Conservation (phyloP, 495 filamentous ascomycete genomes). For the Daldinia vernicosa region DNA sequence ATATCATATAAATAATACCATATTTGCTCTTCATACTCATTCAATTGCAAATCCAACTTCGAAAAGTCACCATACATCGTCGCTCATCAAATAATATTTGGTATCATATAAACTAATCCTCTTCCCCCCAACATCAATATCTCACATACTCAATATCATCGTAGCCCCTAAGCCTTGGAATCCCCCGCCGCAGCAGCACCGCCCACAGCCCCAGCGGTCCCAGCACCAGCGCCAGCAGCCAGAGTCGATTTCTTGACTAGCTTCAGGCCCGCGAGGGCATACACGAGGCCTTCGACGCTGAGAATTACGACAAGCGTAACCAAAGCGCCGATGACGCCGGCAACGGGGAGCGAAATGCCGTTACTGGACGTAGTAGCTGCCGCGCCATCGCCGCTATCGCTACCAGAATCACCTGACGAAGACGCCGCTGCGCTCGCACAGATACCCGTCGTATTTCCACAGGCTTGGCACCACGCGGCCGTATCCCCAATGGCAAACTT, state of each 20-base stretch:
- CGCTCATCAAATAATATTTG: too few relatives aligned
- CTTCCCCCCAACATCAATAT: too few relatives aligned
- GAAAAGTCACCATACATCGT: too few relatives aligned
- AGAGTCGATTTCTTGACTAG: conserved; percentile 49
- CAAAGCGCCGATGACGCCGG: conserved; percentile 60
- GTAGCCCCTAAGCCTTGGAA: conserved; percentile 8
- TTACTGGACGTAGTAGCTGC: conserved; percentile 16
- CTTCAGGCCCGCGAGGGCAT: conserved; percentile 48
- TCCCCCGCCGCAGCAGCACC: conserved; percentile 16
- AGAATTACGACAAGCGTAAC: conserved; percentile 58
- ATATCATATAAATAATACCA: too few relatives aligned
- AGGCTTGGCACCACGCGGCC: conserved; percentile 73
- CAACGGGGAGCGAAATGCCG: conserved; percentile 59
- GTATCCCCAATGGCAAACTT: conserved; percentile 67
- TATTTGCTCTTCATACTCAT: too few relatives aligned
- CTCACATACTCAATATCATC: background rate
- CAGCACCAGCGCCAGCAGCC: conserved; percentile 17
- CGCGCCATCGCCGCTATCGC: conserved; percentile 12
- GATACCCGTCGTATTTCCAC: conserved; percentile 67
- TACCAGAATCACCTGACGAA: conserved; percentile 14
- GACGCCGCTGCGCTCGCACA: conserved; percentile 59
- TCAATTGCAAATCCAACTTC: too few relatives aligned
- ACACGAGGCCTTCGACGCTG: conserved; percentile 51
- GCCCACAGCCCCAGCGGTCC: background rate
- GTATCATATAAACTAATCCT: too few relatives aligned